Evolutionary conservation across 2,329 filamentous ascomycete species (phyloP), one percentile per base, ranked within the genome.

Genomic region (Alternaria arborescens): DNA sequence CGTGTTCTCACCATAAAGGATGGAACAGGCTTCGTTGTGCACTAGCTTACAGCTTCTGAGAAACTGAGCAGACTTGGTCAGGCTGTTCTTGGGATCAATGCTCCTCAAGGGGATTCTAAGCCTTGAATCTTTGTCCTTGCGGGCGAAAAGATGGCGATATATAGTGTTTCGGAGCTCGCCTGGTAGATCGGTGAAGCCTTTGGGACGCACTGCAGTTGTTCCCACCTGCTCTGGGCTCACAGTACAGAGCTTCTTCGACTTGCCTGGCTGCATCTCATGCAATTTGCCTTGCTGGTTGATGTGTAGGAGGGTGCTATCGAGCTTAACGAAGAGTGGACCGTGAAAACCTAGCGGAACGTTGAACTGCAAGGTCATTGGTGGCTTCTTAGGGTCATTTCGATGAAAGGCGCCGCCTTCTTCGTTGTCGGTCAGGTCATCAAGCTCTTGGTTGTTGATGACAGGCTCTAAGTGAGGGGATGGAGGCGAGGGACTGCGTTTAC

Each of bases 1-100:
- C 3, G 70, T 73, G 64, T 85, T 85, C 62, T 83, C 80, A n/a
- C 81, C 77, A 62, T 86, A 86, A 0, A 86, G 74, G 38, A 85
- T 77, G 30, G 74, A 79, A 42, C 81, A 78, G 22, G 76, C 83
- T 75, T 85, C 83, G 32, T 79, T 69, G 50, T 79, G 71, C 22
- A 85, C 76, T 36, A 80, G 72, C 42, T 74, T 78, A 71, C 82
- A 84, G 4, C 80, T 82, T 28, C 80, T 75, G 28, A 86, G 75
- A 34, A 86, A 77, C 5, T 80, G 80, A 3, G 79, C 73, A 12
- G 82, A 82, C 30, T 76, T 77, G 40, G 69, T 62, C 58, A 84
- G 79, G 55, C 78, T 78, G 0, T 52, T 41, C 10, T 24, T 22
- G 18, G 41, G 18, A 5, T 28, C 34, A 7, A n/a, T 28, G 40